A percentile compares a stretch with the other conserved stretches of the same genome.
Conservation (phyloP, 129 eudicot genomes). For the Artemisia argyi region DNA sequence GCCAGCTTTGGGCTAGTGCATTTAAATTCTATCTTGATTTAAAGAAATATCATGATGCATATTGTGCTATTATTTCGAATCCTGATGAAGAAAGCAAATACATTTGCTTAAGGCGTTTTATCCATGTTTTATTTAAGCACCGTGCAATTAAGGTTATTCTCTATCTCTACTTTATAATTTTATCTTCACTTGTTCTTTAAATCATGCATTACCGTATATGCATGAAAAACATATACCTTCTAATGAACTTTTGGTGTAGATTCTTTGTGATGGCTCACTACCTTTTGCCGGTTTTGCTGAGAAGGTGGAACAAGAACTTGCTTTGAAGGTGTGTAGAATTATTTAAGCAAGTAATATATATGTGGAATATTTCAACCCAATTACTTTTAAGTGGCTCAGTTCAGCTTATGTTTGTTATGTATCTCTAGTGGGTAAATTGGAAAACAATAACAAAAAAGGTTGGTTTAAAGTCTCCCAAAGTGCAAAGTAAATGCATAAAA, state of each 20-base stretch:
- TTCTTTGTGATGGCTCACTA: slow-evolving; percentile 83
- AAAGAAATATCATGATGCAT: slow-evolving; percentile 71
- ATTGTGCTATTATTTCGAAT: slow-evolving; percentile 91
- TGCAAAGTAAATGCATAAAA: background rate
- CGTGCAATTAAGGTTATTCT: slow-evolving; percentile 78
- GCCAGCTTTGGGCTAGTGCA: slow-evolving; percentile 95
- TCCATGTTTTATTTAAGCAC: slow-evolving; percentile 81
- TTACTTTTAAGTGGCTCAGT: background rate
- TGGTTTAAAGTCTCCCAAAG: too few species aligned
- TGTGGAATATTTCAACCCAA: background rate
- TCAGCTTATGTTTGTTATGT: background rate
- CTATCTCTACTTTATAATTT: background rate
- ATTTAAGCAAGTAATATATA: background rate
- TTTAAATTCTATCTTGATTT: slow-evolving; percentile 83
- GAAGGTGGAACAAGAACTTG: slow-evolving; percentile 91
- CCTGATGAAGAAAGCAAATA: slow-evolving; percentile 97
- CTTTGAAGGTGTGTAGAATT: slow-evolving; percentile 71
- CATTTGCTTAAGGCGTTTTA: slow-evolving; percentile 92
- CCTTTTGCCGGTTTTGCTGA: slow-evolving; percentile 87
- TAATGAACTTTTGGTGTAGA: slow-evolving; percentile 39
- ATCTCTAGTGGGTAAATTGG: background rate
- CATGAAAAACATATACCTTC: background rate
- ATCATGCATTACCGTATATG: slow-evolving; percentile 2
- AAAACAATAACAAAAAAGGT: background rate
- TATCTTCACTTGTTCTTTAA: background rate